Percentiles rank a stretch among this genome's conserved stretches.
These are phyloP conservation scores for Dillenia suffruticosa DNA, from an alignment of 164 flowering plant genomes.

Conservation along the genomic window DNA sequence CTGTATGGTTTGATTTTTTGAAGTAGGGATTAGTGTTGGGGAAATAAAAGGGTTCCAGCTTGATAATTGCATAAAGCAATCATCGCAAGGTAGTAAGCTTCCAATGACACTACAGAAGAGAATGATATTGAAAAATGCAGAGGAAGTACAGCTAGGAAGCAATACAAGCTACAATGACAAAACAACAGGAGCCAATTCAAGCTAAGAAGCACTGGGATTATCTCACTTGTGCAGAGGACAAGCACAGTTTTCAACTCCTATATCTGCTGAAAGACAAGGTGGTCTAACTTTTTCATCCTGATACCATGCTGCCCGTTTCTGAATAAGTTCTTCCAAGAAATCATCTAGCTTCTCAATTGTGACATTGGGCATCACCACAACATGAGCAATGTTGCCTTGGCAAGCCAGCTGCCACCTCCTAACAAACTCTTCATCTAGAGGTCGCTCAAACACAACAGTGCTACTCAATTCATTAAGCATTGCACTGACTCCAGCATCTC, in stretches of 20 bases:
- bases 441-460: conserved; percentile 93
- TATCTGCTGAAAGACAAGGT: conserved; percentile 68
- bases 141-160: too few relatives aligned
- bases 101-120: too few relatives aligned
- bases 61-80: too few relatives aligned
- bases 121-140: too few relatives aligned
- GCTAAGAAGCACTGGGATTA: neutral
- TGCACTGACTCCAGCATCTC: conserved; percentile 71
- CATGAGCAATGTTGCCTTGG: conserved; percentile 87
- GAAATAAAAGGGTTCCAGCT: too few relatives aligned
- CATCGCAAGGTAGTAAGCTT: too few relatives aligned
- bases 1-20: too few relatives aligned
- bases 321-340: conserved; percentile 58
- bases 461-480: conserved; percentile 98
- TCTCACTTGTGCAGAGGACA: conserved; percentile 57
- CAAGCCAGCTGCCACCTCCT: conserved; percentile 97
- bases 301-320: conserved; percentile 62
- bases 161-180: too few relatives aligned
- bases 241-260: conserved; percentile 61
- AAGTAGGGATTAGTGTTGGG: too few relatives aligned
- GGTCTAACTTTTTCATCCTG: conserved; percentile 43
- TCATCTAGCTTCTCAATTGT: conserved; percentile 69
- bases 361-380: conserved; percentile 92
- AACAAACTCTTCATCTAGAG: conserved; percentile 74
- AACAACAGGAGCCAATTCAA: too few relatives aligned